phyloP scores from a whole-genome alignment of 2,329 filamentous ascomycete genomes.

The Stagonosporopsis vannaccii region DNA sequence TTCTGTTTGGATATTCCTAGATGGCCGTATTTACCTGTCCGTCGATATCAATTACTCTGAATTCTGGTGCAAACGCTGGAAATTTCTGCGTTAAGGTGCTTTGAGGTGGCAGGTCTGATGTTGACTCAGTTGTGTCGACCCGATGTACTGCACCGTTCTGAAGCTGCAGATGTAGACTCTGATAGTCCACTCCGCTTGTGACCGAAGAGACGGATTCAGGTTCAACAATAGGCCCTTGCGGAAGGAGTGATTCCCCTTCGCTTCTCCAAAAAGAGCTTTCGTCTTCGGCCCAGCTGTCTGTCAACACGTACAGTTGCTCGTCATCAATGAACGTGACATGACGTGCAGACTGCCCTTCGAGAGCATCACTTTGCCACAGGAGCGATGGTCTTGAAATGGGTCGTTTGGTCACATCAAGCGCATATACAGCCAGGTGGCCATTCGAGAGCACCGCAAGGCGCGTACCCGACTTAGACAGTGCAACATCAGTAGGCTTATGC shows the following conservation, averaged over 20 bases:
- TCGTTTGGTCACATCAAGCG: conserved; percentile 70
- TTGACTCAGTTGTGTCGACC: conserved; percentile 17
- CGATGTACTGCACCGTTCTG: conserved; percentile 34
- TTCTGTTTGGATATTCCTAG: conserved; percentile 13
- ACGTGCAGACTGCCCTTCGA: conserved; percentile 41
- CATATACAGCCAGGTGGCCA: conserved; percentile 70
- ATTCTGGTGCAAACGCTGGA: conserved; percentile 38
- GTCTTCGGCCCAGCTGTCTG: conserved; percentile 43
- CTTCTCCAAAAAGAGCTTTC: conserved; percentile 40
- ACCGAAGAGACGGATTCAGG: conserved; percentile 34
- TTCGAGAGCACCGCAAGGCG: conserved; percentile 75
- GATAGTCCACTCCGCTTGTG: conserved; percentile 29
- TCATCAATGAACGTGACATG: conserved; percentile 58
- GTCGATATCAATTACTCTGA: conserved; percentile 30
- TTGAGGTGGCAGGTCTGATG: conserved; percentile 25
- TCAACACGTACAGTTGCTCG: conserved; percentile 46
- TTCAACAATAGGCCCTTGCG: conserved; percentile 34
- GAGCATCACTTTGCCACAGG: conserved; percentile 46
- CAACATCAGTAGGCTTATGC: conserved; percentile 74
- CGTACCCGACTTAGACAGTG: conserved; percentile 61
- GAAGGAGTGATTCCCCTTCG: conserved; percentile 28
- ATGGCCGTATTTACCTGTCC: conserved; percentile 30
- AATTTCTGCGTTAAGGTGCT: conserved; percentile 31
- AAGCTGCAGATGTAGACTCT: conserved; percentile 32
- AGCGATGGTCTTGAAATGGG: conserved; percentile 55